Percentiles rank a stretch among this genome's conserved stretches.
phyloP scores from a whole-genome alignment of 2,329 filamentous ascomycete genomes.

The Coniochaeta ligniaria region DNA sequence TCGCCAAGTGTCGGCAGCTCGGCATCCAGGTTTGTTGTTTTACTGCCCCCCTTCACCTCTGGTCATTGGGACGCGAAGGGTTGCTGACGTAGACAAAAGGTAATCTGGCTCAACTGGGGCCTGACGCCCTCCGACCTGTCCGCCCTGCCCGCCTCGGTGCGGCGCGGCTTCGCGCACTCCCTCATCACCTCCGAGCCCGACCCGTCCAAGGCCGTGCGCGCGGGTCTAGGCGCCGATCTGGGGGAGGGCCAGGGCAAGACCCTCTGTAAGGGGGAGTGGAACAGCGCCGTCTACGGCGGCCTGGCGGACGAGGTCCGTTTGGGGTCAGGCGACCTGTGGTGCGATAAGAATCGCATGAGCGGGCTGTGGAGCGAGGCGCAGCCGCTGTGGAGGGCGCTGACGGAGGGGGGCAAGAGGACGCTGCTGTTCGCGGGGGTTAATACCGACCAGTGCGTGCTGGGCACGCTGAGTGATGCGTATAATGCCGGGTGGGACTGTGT shows the following conservation, averaged over 20 bases:
- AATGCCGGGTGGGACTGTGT: conserved; percentile 49
- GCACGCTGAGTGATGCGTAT: conserved; percentile 48
- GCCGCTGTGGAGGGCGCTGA: conserved; percentile 32
- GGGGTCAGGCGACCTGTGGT: background rate
- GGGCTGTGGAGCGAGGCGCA: conserved; percentile 43
- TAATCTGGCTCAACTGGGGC: conserved; percentile 53
- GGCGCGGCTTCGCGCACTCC: conserved; percentile 37
- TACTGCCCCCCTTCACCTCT: background rate
- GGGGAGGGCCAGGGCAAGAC: conserved; percentile 33
- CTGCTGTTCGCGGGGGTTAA: conserved; percentile 53
- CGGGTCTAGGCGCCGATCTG: conserved; percentile 39
- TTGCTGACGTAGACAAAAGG: conserved; percentile 10
- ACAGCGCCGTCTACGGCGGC: conserved; percentile 4
- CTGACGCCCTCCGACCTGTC: conserved; percentile 42
- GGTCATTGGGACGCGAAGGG: background rate
- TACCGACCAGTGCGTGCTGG: conserved; percentile 54
- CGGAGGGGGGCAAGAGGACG: conserved; percentile 30
- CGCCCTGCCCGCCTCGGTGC: conserved; percentile 39
- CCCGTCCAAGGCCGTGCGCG: conserved; percentile 9
- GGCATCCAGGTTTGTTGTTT: conserved; percentile 31
- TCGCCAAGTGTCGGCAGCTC: conserved; percentile 37
- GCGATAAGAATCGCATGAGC: conserved; percentile 51
- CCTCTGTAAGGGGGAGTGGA: conserved; percentile 19
- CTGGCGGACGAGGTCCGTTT: background rate
- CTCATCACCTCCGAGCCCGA: conserved; percentile 15